Conservation (phyloP, 148 eudicot species). For the Fagopyrum homotropicum region DNA sequence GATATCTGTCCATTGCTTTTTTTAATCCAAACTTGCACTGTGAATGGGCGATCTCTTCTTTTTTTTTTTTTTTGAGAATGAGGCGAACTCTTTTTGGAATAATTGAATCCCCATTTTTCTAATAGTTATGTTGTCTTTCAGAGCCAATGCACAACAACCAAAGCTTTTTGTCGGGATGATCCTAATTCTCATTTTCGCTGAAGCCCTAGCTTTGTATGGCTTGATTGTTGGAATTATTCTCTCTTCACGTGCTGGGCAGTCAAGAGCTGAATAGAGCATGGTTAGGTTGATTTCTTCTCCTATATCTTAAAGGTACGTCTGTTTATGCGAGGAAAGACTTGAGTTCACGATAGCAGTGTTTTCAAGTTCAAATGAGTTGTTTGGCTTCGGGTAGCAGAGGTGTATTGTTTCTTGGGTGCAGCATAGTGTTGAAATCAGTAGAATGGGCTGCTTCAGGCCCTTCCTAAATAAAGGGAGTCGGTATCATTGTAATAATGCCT, state of each 20-base stretch:
- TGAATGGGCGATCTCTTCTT: too few relatives aligned
- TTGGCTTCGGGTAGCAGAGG: too few relatives aligned
- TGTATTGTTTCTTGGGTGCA: too few relatives aligned
- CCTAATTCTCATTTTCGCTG: conserved; percentile 52
- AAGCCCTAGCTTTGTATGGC: conserved; percentile 51
- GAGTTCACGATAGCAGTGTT: too few relatives aligned
- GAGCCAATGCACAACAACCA: conserved; percentile 52
- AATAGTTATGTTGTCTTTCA: conserved; percentile 9
- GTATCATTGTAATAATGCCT: too few relatives aligned
- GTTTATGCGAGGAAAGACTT: too few relatives aligned
- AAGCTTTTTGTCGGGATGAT: conserved; percentile 52
- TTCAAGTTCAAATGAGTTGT: too few relatives aligned
- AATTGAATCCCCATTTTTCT: not conserved
- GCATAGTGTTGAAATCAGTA: too few relatives aligned
- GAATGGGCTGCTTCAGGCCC: too few relatives aligned
- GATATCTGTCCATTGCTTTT: not conserved
- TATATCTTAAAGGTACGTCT: too few relatives aligned
- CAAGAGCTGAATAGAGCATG: conserved; percentile 38
- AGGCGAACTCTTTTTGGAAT: not conserved
- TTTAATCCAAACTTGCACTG: not conserved
- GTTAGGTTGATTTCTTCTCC: not conserved
- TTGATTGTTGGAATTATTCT: conserved; percentile 55
- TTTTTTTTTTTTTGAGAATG: too few relatives aligned
- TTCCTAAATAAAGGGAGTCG: too few relatives aligned
- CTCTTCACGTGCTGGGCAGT: conserved; percentile 57